Base-by-base conservation (phyloP, 116 monocot genomes). In the Phalaenopsis hybrid region DNA sequence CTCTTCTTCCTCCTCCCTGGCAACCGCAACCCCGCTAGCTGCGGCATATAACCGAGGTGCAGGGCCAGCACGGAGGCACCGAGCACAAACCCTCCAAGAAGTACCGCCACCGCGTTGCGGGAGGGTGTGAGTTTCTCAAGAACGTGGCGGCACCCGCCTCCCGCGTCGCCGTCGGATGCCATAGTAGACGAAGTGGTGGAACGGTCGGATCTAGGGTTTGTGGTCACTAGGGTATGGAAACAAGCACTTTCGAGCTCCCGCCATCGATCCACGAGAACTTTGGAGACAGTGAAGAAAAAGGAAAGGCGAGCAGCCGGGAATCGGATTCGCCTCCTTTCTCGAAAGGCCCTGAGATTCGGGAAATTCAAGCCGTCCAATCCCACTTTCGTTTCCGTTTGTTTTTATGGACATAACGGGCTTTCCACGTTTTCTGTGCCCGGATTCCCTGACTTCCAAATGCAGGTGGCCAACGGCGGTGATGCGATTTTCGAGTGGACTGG, bases 81-180 rank as follows among this genome's bases (percentile, higher is more conserved):
- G 8, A 88, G 67, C 33, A 88, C 87, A 16, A 87, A 21, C 44
- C 89, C 93, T 5, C 90, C 91, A 61, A 93, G 5, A 55, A 91
- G 5, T 49, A 85, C 76, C 63, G 89, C 91, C 43, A 67, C 73
- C 13, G 81, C 44, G 82, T 82, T 69, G 21, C 74, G 23, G 18
- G 75, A 46, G 78, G 67, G 46, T 28, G 79, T 52, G 65, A 79
- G 44, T 43, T 57, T 74, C 16, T 44, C 75, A 59, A 80, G 59
- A 75, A 28, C 75, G 63, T 58, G 48, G 75, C 44, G 45, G 46
- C 50, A 81, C 28, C 77, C 44, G 23, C 28, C 21, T 44, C 75
- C 7, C 20, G 41, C 52, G 52, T 58, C 63, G 17, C 49, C 82
- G 63, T 43, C 21, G 37, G 77, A 65, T 50, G 78, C 83, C 83